Evolutionary conservation across 1,284 basidiomycete genomes (phyloP).

Genomic region (Pholiota adiposa): DNA sequence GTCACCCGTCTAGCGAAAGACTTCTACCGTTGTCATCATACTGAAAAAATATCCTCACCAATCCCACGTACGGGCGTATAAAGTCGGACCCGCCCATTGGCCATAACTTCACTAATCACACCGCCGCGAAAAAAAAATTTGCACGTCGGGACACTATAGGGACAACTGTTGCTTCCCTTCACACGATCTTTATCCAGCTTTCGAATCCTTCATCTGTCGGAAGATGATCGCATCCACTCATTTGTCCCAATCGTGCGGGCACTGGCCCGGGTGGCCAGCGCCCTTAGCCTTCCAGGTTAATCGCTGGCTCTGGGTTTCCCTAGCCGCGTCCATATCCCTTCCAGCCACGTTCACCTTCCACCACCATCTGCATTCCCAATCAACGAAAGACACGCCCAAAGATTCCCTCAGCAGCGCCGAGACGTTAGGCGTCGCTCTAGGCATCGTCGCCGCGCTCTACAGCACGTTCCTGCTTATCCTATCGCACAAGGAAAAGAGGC

Average conservation of each 20-base stretch:
- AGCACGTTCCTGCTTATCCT: constrained; percentile 12
- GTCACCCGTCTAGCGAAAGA: background rate
- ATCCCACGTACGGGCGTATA: background rate
- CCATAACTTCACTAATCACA: background rate
- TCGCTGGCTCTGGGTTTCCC: constrained; percentile 15
- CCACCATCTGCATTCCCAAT: background rate
- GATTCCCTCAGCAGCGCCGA: background rate
- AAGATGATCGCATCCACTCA: background rate
- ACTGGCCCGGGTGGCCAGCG: constrained; percentile 4
- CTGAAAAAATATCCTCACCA: background rate
- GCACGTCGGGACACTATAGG: background rate
- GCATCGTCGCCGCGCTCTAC: constrained; percentile 12
- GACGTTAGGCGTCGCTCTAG: constrained; percentile 2
- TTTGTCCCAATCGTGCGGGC: background rate
- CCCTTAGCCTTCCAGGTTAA: constrained; percentile 10
- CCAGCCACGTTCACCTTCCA: background rate
- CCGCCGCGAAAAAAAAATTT: background rate
- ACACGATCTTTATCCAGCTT: background rate
- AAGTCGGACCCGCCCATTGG: background rate
- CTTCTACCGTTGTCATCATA: background rate
- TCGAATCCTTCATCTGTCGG: background rate
- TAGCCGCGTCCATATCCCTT: background rate
- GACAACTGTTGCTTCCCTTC: background rate
- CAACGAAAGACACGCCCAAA: background rate
- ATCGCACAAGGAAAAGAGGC: constrained; percentile 7